Percentiles rank a stretch among this genome's conserved stretches.
These are phyloP conservation scores for Ustanciosporium gigantosporum DNA, from an alignment of 1,284 basidiomycete species.

Conservation along the genomic window DNA sequence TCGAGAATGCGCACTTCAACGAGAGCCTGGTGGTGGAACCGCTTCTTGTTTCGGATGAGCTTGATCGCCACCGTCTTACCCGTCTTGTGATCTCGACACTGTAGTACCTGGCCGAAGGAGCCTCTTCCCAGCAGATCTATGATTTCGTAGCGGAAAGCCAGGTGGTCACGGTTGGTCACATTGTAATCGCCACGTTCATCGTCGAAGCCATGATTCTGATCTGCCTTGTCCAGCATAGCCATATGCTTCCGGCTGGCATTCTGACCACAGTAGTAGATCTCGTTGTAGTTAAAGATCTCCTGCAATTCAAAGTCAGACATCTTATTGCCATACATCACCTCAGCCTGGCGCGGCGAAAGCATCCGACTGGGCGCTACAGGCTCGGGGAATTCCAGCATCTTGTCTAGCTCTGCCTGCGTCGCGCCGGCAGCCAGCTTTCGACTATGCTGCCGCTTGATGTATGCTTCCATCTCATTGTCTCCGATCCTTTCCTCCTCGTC, in stretches of 20 bases:
- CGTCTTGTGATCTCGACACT: conserved; percentile 95
- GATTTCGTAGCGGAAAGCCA: conserved; percentile 94
- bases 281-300: conserved; percentile 85
- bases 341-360: conserved; percentile 69
- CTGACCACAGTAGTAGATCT: conserved; percentile 79
- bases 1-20: conserved; percentile 99
- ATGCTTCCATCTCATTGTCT: conserved; percentile 95
- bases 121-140: conserved; percentile 92
- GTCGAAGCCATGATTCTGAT: conserved; percentile 94
- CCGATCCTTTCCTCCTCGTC: conserved; percentile 84
- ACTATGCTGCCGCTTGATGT: conserved; percentile 84
- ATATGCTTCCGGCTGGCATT: conserved; percentile 51
- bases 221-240: conserved; percentile 68
- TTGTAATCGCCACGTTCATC: conserved; percentile 98
- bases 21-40: conserved; percentile 96
- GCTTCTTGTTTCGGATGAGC: conserved; percentile 98
- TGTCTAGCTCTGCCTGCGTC: conserved; percentile 82
- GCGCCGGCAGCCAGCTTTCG: conserved; percentile 80
- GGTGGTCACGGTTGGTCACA: conserved; percentile 85
- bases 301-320: conserved; percentile 74
- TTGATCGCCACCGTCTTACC: conserved; percentile 96
- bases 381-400: conserved; percentile 88
- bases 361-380: conserved; percentile 74
- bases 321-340: conserved; percentile 62
- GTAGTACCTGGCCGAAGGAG: conserved; percentile 95